A percentile compares a stretch with the other conserved stretches of the same genome.
Evolutionary conservation across 75 land plant genomes (phyloP).

Genomic region (Pinus tabuliformis): DNA sequence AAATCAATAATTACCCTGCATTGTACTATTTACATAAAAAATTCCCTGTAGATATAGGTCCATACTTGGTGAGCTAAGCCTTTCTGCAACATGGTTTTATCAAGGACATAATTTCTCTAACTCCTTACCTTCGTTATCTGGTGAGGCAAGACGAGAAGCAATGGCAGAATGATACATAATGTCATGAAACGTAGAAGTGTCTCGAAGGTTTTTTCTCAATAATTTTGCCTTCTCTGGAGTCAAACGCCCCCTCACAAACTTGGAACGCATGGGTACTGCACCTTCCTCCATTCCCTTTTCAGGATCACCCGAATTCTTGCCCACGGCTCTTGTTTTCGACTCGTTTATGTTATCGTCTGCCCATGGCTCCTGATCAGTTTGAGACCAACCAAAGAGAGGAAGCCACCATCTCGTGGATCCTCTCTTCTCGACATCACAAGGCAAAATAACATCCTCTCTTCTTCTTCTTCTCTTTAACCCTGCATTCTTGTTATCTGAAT

Average conservation of each 20-base stretch:
- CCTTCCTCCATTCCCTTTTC: background rate
- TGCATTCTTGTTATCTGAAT: background rate
- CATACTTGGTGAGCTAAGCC: too few relatives aligned
- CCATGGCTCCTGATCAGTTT: background rate
- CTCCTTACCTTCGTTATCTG: background rate
- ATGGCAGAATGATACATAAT: conserved; percentile 89
- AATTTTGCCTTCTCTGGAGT: conserved; percentile 77
- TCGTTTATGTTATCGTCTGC: background rate
- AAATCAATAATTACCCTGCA: too few relatives aligned
- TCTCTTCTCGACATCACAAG: background rate
- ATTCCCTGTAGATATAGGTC: too few relatives aligned
- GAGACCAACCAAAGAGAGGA: background rate
- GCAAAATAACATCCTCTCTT: too few relatives aligned
- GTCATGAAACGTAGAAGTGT: conserved; percentile 47
- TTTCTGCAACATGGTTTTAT: too few relatives aligned
- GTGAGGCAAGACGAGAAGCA: conserved; percentile 68
- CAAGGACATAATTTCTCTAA: too few relatives aligned
- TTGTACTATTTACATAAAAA: too few relatives aligned
- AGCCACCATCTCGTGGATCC: background rate
- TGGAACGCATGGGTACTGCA: background rate
- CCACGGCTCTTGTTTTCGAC: background rate
- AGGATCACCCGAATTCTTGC: too few relatives aligned
- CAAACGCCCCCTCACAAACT: conserved; percentile 36
- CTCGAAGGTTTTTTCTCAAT: conserved; percentile 49
- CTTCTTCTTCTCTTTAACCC: too few relatives aligned